These are phyloP conservation scores for Ceratocystis albifundus DNA, from an alignment of 2,329 filamentous ascomycete species.

Conservation along the genomic window DNA sequence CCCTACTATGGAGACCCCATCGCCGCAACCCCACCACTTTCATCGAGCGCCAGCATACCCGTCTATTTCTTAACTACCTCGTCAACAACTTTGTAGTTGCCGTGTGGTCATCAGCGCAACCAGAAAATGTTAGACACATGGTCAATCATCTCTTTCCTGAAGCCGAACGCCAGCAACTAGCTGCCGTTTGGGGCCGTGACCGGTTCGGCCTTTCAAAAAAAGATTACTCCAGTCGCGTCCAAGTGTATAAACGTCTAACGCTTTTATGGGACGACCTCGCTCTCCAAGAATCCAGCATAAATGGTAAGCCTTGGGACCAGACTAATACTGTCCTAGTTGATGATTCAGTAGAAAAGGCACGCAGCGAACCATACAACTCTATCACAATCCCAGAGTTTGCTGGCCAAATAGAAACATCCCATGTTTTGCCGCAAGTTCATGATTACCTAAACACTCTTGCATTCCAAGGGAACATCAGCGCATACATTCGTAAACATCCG, in stretches of 20 bases:
- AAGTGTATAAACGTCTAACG: constrained; percentile 80
- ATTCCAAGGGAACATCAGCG: constrained; percentile 49
- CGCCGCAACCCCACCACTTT: constrained; percentile 41
- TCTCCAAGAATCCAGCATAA: constrained; percentile 36
- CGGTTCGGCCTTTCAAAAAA: constrained; percentile 51
- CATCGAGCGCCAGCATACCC: constrained; percentile 54
- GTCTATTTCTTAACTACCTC: constrained; percentile 60
- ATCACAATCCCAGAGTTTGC: constrained; percentile 69
- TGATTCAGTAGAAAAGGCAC: constrained; percentile 69
- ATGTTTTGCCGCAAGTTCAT: constrained; percentile 47
- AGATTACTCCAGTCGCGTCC: constrained; percentile 61
- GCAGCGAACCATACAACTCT: constrained; percentile 72
- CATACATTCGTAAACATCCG: constrained; percentile 43
- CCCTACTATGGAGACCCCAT: constrained; percentile 61
- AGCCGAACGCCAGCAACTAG: constrained; percentile 42
- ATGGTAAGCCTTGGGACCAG: constrained; percentile 53
- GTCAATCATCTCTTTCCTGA: constrained; percentile 51
- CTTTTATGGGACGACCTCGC: constrained; percentile 52
- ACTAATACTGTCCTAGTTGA: constrained; percentile 83
- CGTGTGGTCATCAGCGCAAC: constrained; percentile 80
- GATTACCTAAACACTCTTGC: constrained; percentile 48
- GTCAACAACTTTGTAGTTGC: constrained; percentile 66
- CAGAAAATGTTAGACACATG: constrained; percentile 59
- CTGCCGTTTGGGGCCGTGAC: constrained; percentile 69
- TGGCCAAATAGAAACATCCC: constrained; percentile 33